Base-by-base conservation (phyloP, 306 rosid species). In the Rosa multiflora region DNA sequence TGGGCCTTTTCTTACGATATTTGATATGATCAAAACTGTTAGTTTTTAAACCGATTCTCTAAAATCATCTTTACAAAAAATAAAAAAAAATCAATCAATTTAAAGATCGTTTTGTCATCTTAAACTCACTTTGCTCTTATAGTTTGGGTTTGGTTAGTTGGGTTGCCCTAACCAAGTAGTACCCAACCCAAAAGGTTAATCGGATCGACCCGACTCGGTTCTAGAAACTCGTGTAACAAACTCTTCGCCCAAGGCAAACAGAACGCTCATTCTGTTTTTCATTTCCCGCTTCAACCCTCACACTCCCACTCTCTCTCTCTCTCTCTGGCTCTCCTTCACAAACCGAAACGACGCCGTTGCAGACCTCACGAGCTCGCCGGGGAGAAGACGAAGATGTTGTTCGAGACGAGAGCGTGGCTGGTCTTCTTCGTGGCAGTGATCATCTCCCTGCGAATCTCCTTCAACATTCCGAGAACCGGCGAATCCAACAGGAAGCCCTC, bases 381-480 rank as follows among this genome's bases (percentile, higher is more conserved):
- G 18, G 53, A 43, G 47, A 44, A n/a, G 52, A 69, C 4, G 55
- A 72, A 1, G 64, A 73, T 37, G 64, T 1, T 8, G 46, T 49
- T 10, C 21, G 63, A 12, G 6, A 53, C 35, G 15, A 48, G 29
- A 17, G 46, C 23, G 10, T 68, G 73, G 44, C 53, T 52, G 47
- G 32, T 18, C 37, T 58, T 88, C 12, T 63, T 78, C 15, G n/a
- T 75, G 32, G 83, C 79, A 15, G 77, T 86, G 72, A 47, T 74
- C 32, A 55, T 87, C 64, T 72, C 91, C 0, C 78, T 87, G 20
- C 84, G 85, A 13, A 78, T 88, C 47, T 82, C 91, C 47, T 83
- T 78, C 32, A 80, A 76, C 66, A 84, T 62, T 78, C 87, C 87
- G 1, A 74, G 85, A 17, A 1, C 17, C 11, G 86, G 87, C 1